Base-by-base conservation (phyloP, 2,329 filamentous ascomycete genomes). In the Hymenoscyphus salicellus region DNA sequence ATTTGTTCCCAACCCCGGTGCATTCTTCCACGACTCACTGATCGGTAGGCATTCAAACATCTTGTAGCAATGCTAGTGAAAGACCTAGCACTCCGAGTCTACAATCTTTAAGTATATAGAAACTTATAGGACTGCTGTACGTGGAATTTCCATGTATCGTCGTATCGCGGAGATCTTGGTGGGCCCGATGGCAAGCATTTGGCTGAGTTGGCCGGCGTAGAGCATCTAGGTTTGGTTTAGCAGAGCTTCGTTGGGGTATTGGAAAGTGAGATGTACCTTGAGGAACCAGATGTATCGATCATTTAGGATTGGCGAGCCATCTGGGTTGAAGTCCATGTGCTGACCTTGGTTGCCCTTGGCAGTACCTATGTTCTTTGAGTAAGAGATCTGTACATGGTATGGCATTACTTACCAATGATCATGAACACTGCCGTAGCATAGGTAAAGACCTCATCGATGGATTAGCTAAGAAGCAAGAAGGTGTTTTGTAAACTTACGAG, bases 141-240 rank as follows among this genome's bases (percentile, higher is more conserved):
- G 20, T 26, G 56, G 16, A 62, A 62, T 30, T 58, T 62, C 38
- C 60, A 32, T 26, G 36, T 62, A 62, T 7, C 57, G 56, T n/a
- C 57, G 56, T 1, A 62, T 52, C 20, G 58, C 36, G 10, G 52
- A 57, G 20, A 62, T 33, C n/a, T 62, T 62, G 30, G 49, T 62
- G 2, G 60, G 46, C 11, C 60, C 60, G 33, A 62, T 33, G 11
- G 60, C 60, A 11, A 62, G 41, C 26, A 60, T 41, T 52, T 60
- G 58, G 17, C 26, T 43, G 3, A 60, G 41, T 28, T 49, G 38
- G 26, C 46, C 46, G 5, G 58, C 32, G 58, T 49, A 60, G 23
- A 60, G 58, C 28, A 43, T 60, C 43, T 57, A 57, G 16, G 7
- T 49, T 7, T 46, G 10, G 3, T 11, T 49, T 49, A 57, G 55